Percentiles rank a stretch among this genome's conserved stretches.
These are phyloP conservation scores for Ceratocystis destructans DNA, from an alignment of 2,329 filamentous ascomycete species.

Conservation along the genomic window DNA sequence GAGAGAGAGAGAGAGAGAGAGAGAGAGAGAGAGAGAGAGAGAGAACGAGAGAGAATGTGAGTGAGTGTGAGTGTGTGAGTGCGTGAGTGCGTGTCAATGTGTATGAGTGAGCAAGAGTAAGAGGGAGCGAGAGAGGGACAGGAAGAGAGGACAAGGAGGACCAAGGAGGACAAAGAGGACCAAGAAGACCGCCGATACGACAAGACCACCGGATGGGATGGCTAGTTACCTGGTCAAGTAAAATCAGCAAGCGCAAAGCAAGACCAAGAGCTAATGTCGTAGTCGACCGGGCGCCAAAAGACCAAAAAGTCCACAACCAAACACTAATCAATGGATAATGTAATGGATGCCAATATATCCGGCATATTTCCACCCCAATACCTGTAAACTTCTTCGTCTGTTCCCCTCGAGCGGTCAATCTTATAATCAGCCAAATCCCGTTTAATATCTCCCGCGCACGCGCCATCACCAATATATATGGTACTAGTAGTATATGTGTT, in stretches of 20 bases:
- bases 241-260: too few relatives aligned
- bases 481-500: constrained; percentile 1
- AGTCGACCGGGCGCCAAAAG: too few relatives aligned
- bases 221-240: too few relatives aligned
- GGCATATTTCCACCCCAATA: neutral
- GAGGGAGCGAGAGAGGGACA: neutral
- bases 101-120: too few relatives aligned
- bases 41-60: neutral
- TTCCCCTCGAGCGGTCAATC: neutral
- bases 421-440: neutral
- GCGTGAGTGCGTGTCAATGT: too few relatives aligned
- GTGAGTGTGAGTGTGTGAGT: too few relatives aligned
- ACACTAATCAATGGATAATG: too few relatives aligned
- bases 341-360: neutral
- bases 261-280: too few relatives aligned
- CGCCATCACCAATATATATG: neutral
- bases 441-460: constrained; percentile 3
- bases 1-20: too few relatives aligned
- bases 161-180: neutral
- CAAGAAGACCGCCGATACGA: neutral
- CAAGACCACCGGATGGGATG: too few relatives aligned
- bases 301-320: too few relatives aligned
- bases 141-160: neutral
- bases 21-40: neutral
- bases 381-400: neutral